Evolutionary conservation across 306 rosid species (phyloP), one percentile per base, ranked within the genome.

Genomic region (Fragaria ananassa): DNA sequence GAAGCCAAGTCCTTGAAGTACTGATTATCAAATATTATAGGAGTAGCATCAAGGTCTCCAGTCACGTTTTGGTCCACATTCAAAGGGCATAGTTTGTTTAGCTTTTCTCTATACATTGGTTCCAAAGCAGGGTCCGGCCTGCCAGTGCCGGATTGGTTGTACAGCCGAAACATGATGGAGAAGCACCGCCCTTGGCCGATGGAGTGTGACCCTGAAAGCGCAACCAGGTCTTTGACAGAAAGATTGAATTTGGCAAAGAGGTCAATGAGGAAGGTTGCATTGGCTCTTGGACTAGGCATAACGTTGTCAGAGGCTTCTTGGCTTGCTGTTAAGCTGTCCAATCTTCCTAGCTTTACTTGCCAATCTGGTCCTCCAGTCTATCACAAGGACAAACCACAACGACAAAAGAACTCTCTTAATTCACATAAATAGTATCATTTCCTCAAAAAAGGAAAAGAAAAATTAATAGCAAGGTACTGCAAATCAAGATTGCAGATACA

Each of bases 241-340:
- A 94, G 93, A 64, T 85, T 79, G 57, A 7, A 89, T 25, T 47
- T 84, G 1, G 71, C 45, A 68, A 92, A 94, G 29, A 94, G 96
- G 31, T 74, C 76, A 11, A 92, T 86, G 27, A 94, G 98, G 57
- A 14, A 35, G 44, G 69, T 86, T 46, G 98, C 97, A 72, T 90
- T 88, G 58, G 96, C 83, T 84, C 97, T 90, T 84, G 96, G 97
- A 58, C 96, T 92, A 0, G 97, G 98, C 98, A 94, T 94, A 46
- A 94, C 79, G 4, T 84, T 76, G 79, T 79, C 51, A 13, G 98
- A 89, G 65, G 90, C 89, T 62, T 89, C 87, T 78, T 90, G 97
- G 77, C 47, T 82, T 0, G 98, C 93, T 42, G 78, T 74, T 56
- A 94, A 77, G 83, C 96, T 90, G 79, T 94, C 98, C 74, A 94